Percentiles rank a stretch among this genome's conserved stretches.
Evolutionary conservation across 306 rosid species (phyloP).

Genomic region (Ceratonia siliqua): DNA sequence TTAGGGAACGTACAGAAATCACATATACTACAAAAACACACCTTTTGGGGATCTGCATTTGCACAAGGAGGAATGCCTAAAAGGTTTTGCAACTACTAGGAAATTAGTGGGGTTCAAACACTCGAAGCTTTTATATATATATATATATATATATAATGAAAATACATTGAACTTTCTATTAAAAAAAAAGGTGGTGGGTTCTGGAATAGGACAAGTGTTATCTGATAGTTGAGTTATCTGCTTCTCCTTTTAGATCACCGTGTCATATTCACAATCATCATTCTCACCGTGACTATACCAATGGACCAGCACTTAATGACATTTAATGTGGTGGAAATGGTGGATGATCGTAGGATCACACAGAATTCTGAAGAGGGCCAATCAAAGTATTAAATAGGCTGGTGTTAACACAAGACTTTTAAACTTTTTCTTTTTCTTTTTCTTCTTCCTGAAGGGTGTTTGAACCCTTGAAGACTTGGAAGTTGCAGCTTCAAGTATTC

Average conservation of each 20-base stretch:
- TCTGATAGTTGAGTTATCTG: not conserved
- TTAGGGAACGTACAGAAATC: not conserved
- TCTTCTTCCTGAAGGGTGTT: too few relatives aligned
- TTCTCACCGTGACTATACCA: conserved; percentile 9
- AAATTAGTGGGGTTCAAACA: not conserved
- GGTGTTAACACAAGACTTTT: conserved; percentile 26
- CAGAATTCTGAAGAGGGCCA: conserved; percentile 6
- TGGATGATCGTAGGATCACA: conserved; percentile 24
- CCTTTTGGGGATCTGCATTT: not conserved
- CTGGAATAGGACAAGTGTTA: not conserved
- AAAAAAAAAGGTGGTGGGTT: not conserved
- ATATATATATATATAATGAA: too few relatives aligned
- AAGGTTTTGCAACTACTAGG: not conserved
- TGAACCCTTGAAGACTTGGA: not conserved
- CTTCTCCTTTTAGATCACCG: not conserved
- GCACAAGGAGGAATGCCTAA: not conserved
- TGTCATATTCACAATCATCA: conserved; percentile 12
- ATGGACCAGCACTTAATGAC: conserved; percentile 31
- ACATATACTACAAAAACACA: not conserved
- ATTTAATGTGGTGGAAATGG: conserved; percentile 38
- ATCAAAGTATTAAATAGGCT: conserved; percentile 1
- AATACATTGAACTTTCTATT: too few relatives aligned
- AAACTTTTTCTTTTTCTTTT: not conserved
- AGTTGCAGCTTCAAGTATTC: not conserved
- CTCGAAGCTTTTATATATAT: not conserved